Evolutionary conservation across 192 early-diverging fungal genomes (phyloP).

Genomic region (Entomortierella parvispora): DNA sequence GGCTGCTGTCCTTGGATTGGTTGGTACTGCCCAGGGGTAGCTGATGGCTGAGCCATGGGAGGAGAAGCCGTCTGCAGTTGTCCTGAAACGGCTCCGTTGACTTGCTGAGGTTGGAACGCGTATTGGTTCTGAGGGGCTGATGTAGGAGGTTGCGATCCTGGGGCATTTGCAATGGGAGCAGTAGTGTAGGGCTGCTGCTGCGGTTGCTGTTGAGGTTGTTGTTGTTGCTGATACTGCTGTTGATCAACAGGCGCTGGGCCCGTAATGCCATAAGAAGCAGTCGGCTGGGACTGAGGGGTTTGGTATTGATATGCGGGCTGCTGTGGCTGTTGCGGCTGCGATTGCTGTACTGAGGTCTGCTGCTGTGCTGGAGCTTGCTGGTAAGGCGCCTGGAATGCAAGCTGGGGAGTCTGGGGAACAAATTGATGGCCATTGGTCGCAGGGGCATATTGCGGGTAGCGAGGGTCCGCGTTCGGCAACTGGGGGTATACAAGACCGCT

Average conservation of each 20-base stretch:
- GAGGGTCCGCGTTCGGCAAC: conserved; percentile 11
- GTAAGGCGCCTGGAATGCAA: conserved; percentile 23
- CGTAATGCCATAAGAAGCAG: no score
- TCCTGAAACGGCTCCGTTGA: no score
- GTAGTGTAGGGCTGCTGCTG: no score
- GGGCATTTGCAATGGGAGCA: no score
- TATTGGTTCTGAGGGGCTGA: no score
- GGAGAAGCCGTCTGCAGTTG: no score
- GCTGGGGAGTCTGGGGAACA: conserved; percentile 15
- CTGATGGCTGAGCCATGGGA: no score
- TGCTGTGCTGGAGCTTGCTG: conserved; percentile 17
- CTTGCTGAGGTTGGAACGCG: no score
- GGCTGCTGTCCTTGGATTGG: neutral
- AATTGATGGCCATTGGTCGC: conserved; percentile 13
- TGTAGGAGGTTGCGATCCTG: no score
- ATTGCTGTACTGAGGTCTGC: neutral
- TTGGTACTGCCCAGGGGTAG: neutral
- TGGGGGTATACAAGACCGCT: conserved; percentile 34
- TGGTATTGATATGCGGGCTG: neutral
- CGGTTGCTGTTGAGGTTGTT: no score
- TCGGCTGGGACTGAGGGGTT: neutral
- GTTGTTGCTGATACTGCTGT: no score
- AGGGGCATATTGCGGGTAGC: conserved; percentile 43
- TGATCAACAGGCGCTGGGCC: no score
- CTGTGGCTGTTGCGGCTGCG: conserved; percentile 1